These are phyloP conservation scores for Solanum gracilifrons DNA, from an alignment of 257 asterid genomes.

Conservation along the genomic window DNA sequence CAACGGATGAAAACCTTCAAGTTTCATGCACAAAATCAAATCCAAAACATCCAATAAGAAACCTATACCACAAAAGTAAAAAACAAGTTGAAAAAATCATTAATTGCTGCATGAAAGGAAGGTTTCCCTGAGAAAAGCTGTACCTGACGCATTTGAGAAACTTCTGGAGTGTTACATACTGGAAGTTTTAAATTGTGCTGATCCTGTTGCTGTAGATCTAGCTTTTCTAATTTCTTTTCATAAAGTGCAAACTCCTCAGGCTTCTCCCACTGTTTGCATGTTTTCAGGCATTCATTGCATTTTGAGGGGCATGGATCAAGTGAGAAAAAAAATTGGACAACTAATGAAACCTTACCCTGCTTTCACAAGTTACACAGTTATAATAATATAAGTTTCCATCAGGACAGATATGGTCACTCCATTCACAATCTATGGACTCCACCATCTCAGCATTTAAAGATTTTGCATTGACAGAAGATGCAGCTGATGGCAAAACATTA, in stretches of 20 bases:
- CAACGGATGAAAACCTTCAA: background rate
- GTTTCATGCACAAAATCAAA: background rate
- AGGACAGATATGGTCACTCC: slow-evolving; percentile 93
- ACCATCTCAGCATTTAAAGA: slow-evolving; percentile 23
- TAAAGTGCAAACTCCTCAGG: slow-evolving; percentile 57
- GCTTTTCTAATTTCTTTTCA: slow-evolving; percentile 47
- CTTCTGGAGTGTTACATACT: slow-evolving; percentile 22
- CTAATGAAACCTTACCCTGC: slow-evolving; percentile 37
- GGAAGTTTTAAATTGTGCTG: slow-evolving; percentile 22
- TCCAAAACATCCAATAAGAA: background rate
- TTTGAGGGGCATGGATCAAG: background rate
- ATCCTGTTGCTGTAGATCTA: slow-evolving; percentile 26
- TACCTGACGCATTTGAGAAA: slow-evolving; percentile 16
- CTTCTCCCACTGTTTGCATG: slow-evolving; percentile 66
- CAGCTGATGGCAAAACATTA: slow-evolving; percentile 13
- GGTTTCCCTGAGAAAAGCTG: background rate
- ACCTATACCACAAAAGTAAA: background rate
- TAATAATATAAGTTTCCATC: slow-evolving; percentile 72
- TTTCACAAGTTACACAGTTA: slow-evolving; percentile 75
- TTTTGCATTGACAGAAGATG: slow-evolving; percentile 15
- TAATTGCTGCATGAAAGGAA: slow-evolving; percentile 3
- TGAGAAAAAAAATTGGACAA: background rate
- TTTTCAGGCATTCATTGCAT: slow-evolving; percentile 1
- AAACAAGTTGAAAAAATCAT: slow-evolving; percentile 11
- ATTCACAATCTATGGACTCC: slow-evolving; percentile 53